A percentile compares a stretch with the other conserved stretches of the same genome.
Evolutionary conservation across 2,329 filamentous ascomycete genomes (phyloP).

Genomic region (Hypomyces perniciosus): DNA sequence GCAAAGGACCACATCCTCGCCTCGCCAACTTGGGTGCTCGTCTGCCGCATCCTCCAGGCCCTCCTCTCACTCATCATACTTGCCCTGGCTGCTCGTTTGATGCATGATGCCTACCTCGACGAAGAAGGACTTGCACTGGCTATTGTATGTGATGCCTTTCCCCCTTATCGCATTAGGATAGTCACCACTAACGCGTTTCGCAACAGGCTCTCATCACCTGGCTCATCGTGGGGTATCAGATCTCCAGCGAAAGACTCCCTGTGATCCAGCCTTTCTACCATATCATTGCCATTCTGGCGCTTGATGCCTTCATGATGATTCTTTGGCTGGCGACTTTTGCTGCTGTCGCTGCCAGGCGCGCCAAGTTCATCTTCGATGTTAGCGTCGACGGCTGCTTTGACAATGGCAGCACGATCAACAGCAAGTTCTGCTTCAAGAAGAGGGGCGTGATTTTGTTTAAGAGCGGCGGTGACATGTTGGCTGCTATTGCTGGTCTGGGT

Average conservation of each 20-base stretch:
- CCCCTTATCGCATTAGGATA: neutral
- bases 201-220: slow-evolving; percentile 40
- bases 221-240: slow-evolving; percentile 35
- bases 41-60: slow-evolving; percentile 35
- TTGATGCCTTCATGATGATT: slow-evolving; percentile 39
- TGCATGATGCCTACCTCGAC: slow-evolving; percentile 35
- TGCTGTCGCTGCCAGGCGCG: slow-evolving; percentile 34
- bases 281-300: slow-evolving; percentile 37
- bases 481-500: slow-evolving; percentile 37
- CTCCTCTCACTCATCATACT: slow-evolving; percentile 38
- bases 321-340: slow-evolving; percentile 43
- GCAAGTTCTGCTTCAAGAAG: slow-evolving; percentile 29
- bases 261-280: slow-evolving; percentile 34
- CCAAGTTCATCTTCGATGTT: slow-evolving; percentile 28
- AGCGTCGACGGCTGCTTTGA: slow-evolving; percentile 26
- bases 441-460: slow-evolving; percentile 30
- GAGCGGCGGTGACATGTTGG: slow-evolving; percentile 29
- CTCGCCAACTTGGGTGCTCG: slow-evolving; percentile 39
- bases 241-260: slow-evolving; percentile 36
- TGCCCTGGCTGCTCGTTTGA: slow-evolving; percentile 36
- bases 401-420: slow-evolving; percentile 35
- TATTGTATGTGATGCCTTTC: slow-evolving; percentile 28
- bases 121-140: slow-evolving; percentile 36
- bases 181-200: slow-evolving; percentile 11
- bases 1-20: slow-evolving; percentile 28